A percentile compares a stretch with the other conserved stretches of the same genome.
phyloP scores from a whole-genome alignment of 148 eudicot genomes.

The Amaranthus cruentus region DNA sequence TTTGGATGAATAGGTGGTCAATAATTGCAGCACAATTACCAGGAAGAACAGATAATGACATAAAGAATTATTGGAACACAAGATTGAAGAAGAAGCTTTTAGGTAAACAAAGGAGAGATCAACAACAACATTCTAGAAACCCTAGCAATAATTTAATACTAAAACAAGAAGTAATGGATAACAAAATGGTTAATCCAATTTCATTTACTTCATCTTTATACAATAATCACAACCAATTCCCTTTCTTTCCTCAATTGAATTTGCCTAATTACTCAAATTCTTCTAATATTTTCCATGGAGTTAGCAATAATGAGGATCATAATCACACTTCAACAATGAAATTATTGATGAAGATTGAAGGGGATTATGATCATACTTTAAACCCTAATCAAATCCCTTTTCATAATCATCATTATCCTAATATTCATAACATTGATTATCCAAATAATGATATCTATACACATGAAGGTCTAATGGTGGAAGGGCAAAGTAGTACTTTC shows the following conservation, averaged over 20 bases:
- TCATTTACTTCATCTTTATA: conserved; percentile 5
- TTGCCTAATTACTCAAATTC: conserved; percentile 20
- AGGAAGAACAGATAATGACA: conserved; percentile 92
- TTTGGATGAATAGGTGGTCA: conserved; percentile 60
- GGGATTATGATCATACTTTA: conserved; percentile 22
- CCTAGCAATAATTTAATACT: conserved; percentile 12
- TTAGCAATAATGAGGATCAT: neutral
- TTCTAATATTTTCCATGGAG: neutral
- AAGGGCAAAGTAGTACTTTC: conserved; percentile 28
- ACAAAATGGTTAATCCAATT: conserved; percentile 3
- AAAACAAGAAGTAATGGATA: conserved; percentile 17
- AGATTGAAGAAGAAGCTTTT: conserved; percentile 83
- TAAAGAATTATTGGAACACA: conserved; percentile 95
- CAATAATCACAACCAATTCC: conserved; percentile 11
- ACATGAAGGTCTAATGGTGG: conserved; percentile 9
- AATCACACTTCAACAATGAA: conserved; percentile 54
- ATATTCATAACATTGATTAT: neutral
- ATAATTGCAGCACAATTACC: conserved; percentile 93
- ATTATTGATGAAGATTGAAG: conserved; percentile 62
- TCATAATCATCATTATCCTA: conserved; percentile 3
- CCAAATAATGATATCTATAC: conserved; percentile 4
- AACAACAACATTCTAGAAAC: conserved; percentile 33
- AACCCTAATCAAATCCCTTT: neutral
- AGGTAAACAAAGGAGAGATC: conserved; percentile 70
- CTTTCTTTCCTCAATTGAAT: conserved; percentile 15